Evolutionary conservation across 495 filamentous ascomycete species (phyloP), one percentile per base, ranked within the genome.

Genomic region (Penicilliopsis zonata): DNA sequence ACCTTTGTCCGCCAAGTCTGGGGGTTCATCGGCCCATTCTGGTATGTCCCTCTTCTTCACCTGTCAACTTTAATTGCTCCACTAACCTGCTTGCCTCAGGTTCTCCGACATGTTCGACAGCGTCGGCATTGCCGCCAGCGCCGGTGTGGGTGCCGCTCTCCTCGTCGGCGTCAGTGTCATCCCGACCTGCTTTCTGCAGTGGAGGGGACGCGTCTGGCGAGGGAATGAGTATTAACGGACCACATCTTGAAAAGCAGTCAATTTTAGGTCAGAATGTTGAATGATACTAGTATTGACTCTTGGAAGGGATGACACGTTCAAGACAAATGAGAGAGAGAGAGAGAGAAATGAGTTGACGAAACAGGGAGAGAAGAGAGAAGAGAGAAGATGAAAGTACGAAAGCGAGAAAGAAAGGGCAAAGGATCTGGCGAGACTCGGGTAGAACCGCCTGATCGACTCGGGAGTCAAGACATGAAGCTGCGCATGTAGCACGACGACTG

Each of bases 11-110:
- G 69, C 6, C 60, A 65, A 33, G 61, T 54, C 14, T 73, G 67
- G 68, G 67, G 68, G 0, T 74, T 74, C 42, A 62, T 74, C 37
- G 69, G 69, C 13, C 65, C 64, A 4, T 73, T 73, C 42, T 73
- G 65, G 63, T 69, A 27, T 27, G 25, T 12, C n/a, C 10, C 25
- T 13, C n/a, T 4, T 4, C 25, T 1, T n/a, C 9, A 21, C 18
- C n/a, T 31, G 27, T 17, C 24, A 18, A 4, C 20, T 12, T 25
- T n/a, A 13, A 31, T 10, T 13, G n/a, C 9, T 20, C 19, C 6
- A 3, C 18, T 8, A 27, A 9, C 18, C 28, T 13, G 30, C 28
- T 42, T 29, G 41, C 36, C 4, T 4, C 10, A 63, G 61, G 65
- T 67, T 71, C 36, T 49, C 66, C 10, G 31, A 41, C 13, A 66